Evolutionary conservation across 257 asterid genomes (phyloP), one percentile per base, ranked within the genome.

Genomic region (Nicotiana attenuata): DNA sequence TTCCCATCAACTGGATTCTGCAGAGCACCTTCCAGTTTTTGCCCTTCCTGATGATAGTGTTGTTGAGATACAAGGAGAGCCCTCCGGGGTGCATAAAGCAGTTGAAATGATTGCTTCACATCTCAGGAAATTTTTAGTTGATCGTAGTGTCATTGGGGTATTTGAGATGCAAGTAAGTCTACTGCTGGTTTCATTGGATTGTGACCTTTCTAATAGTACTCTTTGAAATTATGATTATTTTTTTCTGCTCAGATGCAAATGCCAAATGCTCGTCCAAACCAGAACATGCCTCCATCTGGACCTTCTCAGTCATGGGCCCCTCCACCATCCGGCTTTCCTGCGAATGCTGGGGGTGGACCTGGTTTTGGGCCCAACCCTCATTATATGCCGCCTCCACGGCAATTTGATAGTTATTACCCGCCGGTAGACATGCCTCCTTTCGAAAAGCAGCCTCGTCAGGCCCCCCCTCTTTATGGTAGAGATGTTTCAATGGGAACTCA

Each of bases 51-150:
- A 95, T 76, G 98, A 95, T 82, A 93, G 93, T 84, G 89, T 95
- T 85, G 97, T 95, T 84, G 99, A 93, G 93, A 89, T 95, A 87
- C 95, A 91, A 85, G 99, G 99, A 87, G 97, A 92, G 69, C 91
- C 98, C 41, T 86, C 89, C 15, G 91, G 92, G 29, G 82, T 89
- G 87, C 92, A 90, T 31, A 93, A 90, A 90, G 99, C 97, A 35
- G 90, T 93, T 85, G 99, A 93, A 85, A 81, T 92, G 85, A 87
- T 95, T 84, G 97, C 93, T 50, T 71, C 91, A 65, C 97, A 95
- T 78, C 95, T 93, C 59, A 90, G 98, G 89, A 95, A 90, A 81
- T 95, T 91, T 85, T 88, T 95, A 82, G 98, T 93, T 65, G 98
- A 93, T 87, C 95, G 97, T 56, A 92, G 98, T 45, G 95, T 92